Evolutionary conservation across 768 basidiomycete genomes (phyloP).

Genomic region (Pleurotus tuoliensis): DNA sequence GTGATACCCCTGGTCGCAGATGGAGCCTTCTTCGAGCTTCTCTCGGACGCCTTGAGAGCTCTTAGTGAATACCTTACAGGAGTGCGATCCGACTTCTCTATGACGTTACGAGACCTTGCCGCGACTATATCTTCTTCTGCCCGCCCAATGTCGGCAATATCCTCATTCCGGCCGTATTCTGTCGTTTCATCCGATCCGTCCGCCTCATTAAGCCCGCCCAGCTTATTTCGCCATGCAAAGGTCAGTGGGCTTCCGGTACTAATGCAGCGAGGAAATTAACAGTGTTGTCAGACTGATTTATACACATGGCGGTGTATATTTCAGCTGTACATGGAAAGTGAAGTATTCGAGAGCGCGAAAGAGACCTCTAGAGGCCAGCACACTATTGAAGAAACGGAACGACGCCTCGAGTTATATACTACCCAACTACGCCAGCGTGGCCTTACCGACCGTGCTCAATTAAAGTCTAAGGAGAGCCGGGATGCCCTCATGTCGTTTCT

Average conservation of each 20-base stretch:
- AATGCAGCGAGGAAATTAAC: neutral
- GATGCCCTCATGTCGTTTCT: slow-evolving; percentile 68
- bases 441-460: slow-evolving; percentile 46
- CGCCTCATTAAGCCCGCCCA: slow-evolving; percentile 24
- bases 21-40: slow-evolving; percentile 72
- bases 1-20: slow-evolving; percentile 82
- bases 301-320: slow-evolving; percentile 92
- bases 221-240: slow-evolving; percentile 6
- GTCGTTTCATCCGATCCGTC: slow-evolving; percentile 30
- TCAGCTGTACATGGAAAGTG: slow-evolving; percentile 77
- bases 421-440: slow-evolving; percentile 54
- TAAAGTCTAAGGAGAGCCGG: slow-evolving; percentile 54
- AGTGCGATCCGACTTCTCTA: slow-evolving; percentile 48
- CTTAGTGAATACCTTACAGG: slow-evolving; percentile 44
- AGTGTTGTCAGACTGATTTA: slow-evolving; percentile 52
- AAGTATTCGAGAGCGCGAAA: slow-evolving; percentile 74
- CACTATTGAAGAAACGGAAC: slow-evolving; percentile 65
- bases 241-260: neutral
- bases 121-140: slow-evolving; percentile 35
- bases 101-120: slow-evolving; percentile 34
- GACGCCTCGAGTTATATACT: slow-evolving; percentile 58
- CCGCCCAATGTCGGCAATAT: slow-evolving; percentile 38
- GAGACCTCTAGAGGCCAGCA: slow-evolving; percentile 69
- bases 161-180: slow-evolving; percentile 44
- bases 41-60: slow-evolving; percentile 56